A percentile compares a stretch with the other conserved stretches of the same genome.
phyloP scores from a whole-genome alignment of 371 early-diverging fungal species.

The Hamiltosporidium tvaerminnensis region DNA sequence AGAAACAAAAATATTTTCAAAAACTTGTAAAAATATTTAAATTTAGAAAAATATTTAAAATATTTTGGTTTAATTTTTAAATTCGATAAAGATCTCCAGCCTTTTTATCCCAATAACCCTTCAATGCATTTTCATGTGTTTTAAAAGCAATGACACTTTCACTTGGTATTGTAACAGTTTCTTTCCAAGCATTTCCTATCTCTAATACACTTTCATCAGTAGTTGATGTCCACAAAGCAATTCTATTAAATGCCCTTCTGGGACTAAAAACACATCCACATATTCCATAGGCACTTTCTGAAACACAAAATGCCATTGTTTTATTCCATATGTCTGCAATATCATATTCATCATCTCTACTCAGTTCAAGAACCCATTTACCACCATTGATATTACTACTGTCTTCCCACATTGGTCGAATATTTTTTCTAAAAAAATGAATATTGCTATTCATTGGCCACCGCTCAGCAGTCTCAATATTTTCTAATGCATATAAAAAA shows the following conservation, averaged over 20 bases:
- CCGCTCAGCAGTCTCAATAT: slow-evolving; percentile 12
- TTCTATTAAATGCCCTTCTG: slow-evolving; percentile 2
- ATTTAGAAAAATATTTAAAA: no score
- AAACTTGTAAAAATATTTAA: no score
- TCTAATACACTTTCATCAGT: not conserved
- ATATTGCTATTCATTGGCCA: slow-evolving; percentile 25
- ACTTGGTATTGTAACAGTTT: not conserved
- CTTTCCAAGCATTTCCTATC: slow-evolving; percentile 3
- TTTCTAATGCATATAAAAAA: slow-evolving; percentile 16
- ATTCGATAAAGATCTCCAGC: no score
- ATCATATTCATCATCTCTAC: slow-evolving; percentile 1
- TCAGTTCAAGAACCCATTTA: slow-evolving; percentile 45
- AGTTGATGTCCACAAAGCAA: slow-evolving; percentile 6
- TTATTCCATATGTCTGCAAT: slow-evolving; percentile 21
- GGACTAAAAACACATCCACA: slow-evolving; percentile 34
- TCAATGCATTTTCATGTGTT: not conserved
- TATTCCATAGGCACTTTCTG: slow-evolving; percentile 14
- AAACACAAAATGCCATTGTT: slow-evolving; percentile 38
- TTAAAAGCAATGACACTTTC: slow-evolving; percentile 2
- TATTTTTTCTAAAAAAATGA: slow-evolving; percentile 48
- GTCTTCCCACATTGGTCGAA: slow-evolving; percentile 55
- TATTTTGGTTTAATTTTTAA: no score
- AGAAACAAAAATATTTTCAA: no score
- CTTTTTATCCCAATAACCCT: not conserved
- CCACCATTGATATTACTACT: slow-evolving; percentile 48